A percentile compares a stretch with the other conserved stretches of the same genome.
These are phyloP conservation scores for Neophaeococcomyces mojaviensis DNA, from an alignment of 2,329 filamentous ascomycete species.

Conservation along the genomic window DNA sequence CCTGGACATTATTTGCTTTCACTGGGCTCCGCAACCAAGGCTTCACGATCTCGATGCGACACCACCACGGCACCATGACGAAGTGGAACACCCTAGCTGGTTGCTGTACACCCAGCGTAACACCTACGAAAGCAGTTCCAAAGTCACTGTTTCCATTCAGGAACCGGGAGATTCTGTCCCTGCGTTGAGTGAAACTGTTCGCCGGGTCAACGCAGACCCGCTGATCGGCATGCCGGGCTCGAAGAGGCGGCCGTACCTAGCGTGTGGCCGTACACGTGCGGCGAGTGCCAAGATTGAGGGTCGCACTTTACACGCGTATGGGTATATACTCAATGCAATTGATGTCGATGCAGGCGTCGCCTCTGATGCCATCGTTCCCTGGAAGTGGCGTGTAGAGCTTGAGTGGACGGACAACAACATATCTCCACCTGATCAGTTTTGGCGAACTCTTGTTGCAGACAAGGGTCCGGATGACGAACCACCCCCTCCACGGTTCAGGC, in stretches of 20 bases:
- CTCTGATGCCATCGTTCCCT: constrained; percentile 11
- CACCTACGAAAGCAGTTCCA: too few relatives aligned
- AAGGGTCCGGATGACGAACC: constrained; percentile 9
- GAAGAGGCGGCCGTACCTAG: background rate
- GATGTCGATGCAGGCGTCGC: constrained; percentile 2
- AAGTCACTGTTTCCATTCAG: too few relatives aligned
- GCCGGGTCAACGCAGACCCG: constrained; percentile 21
- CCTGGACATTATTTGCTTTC: constrained; percentile 16
- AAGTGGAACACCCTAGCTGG: constrained; percentile 9
- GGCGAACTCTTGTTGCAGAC: constrained; percentile 13
- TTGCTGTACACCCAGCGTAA: background rate
- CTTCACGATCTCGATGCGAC: too few relatives aligned
- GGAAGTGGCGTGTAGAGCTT: constrained; percentile 20
- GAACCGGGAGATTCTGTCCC: too few relatives aligned
- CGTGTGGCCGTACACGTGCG: constrained; percentile 10
- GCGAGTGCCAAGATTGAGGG: constrained; percentile 15
- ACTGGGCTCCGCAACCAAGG: constrained; percentile 13
- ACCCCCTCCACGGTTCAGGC: constrained; percentile 7
- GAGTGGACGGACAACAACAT: background rate
- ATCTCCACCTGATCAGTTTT: constrained; percentile 11
- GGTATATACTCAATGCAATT: constrained; percentile 5
- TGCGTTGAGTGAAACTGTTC: constrained; percentile 8
- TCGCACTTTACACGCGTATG: constrained; percentile 8
- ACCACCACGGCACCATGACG: too few relatives aligned
- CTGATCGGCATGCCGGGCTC: constrained; percentile 18